A percentile compares a stretch with the other conserved stretches of the same genome.
Evolutionary conservation across 2,329 filamentous ascomycete genomes (phyloP).

Genomic region (Elsinoe australis): DNA sequence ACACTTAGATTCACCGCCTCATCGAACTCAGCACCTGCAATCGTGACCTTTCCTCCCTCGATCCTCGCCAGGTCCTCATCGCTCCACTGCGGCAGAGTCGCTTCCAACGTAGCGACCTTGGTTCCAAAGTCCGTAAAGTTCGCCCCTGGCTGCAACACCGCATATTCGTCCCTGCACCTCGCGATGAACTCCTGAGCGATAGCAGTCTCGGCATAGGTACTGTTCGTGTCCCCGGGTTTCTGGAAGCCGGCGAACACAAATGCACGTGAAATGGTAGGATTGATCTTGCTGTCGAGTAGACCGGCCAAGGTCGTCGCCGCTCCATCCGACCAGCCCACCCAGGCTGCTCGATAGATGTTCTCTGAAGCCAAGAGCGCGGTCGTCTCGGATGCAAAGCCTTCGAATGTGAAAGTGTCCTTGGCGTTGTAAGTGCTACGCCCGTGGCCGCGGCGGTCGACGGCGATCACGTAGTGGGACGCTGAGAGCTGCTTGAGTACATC

Average conservation of each 20-base stretch:
- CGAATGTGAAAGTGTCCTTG: constrained; percentile 35
- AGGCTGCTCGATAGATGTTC: constrained; percentile 29
- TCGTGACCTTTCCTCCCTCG: constrained; percentile 26
- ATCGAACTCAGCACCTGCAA: constrained; percentile 29
- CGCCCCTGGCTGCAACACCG: constrained; percentile 31
- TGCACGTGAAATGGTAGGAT: constrained; percentile 33
- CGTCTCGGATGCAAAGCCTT: constrained; percentile 34
- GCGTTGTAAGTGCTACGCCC: constrained; percentile 35
- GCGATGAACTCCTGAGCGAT: constrained; percentile 33
- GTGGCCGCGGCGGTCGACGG: constrained; percentile 38
- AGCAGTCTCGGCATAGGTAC: constrained; percentile 29
- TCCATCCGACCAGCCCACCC: constrained; percentile 40
- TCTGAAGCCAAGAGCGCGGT: constrained; percentile 28
- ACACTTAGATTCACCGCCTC: constrained; percentile 38
- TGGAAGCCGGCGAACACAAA: constrained; percentile 36
- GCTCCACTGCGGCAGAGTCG: constrained; percentile 30
- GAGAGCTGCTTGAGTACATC: constrained; percentile 33
- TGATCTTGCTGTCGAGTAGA: constrained; percentile 30
- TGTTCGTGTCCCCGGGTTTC: constrained; percentile 31
- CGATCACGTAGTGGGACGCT: constrained; percentile 34
- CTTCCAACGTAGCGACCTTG: constrained; percentile 35
- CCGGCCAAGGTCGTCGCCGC: constrained; percentile 34
- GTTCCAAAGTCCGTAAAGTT: constrained; percentile 34
- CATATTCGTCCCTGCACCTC: constrained; percentile 34
- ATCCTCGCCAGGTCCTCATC: constrained; percentile 24